Evolutionary conservation across 495 filamentous ascomycete species (phyloP).

Genomic region (Hypoxylon crocopeplum): DNA sequence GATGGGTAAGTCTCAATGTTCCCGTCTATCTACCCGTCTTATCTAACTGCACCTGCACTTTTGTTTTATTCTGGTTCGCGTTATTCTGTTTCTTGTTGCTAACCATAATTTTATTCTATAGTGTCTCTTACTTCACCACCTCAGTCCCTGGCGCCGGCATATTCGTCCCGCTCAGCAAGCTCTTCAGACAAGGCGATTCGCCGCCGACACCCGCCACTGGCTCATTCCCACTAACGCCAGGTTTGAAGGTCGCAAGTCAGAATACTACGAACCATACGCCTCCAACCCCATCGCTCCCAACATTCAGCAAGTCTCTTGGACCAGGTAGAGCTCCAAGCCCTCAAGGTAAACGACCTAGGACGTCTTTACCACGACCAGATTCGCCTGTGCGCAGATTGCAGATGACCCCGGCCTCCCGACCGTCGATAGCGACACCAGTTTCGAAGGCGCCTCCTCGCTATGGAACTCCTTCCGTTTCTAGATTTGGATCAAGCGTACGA

Average conservation of each 20-base stretch:
- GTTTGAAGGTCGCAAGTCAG: slow-evolving; percentile 59
- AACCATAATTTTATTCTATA: slow-evolving; percentile 42
- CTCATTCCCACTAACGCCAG: slow-evolving; percentile 71
- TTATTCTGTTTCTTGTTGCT: slow-evolving; percentile 18
- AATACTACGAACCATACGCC: slow-evolving; percentile 64
- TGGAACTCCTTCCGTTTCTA: slow-evolving; percentile 70
- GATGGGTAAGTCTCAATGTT: slow-evolving; percentile 72
- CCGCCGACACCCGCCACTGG: slow-evolving; percentile 58
- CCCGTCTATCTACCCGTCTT: slow-evolving; percentile 28
- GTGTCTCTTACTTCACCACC: slow-evolving; percentile 84
- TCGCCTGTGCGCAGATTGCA: slow-evolving; percentile 73
- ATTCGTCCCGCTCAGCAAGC: slow-evolving; percentile 90
- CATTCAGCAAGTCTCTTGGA: slow-evolving; percentile 87
- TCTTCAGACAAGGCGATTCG: slow-evolving; percentile 68
- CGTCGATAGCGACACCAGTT: slow-evolving; percentile 60
- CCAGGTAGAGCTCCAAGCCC: slow-evolving; percentile 76
- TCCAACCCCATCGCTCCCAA: slow-evolving; percentile 67
- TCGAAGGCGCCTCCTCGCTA: slow-evolving; percentile 57
- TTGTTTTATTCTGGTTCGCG: background rate
- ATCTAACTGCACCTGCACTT: slow-evolving; percentile 16
- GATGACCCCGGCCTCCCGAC: slow-evolving; percentile 62
- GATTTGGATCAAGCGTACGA: slow-evolving; percentile 69
- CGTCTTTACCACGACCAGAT: slow-evolving; percentile 85
- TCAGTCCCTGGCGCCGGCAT: slow-evolving; percentile 82
- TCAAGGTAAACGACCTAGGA: slow-evolving; percentile 70